phyloP scores from a whole-genome alignment of 257 asterid genomes.

The Echites panduratus region DNA sequence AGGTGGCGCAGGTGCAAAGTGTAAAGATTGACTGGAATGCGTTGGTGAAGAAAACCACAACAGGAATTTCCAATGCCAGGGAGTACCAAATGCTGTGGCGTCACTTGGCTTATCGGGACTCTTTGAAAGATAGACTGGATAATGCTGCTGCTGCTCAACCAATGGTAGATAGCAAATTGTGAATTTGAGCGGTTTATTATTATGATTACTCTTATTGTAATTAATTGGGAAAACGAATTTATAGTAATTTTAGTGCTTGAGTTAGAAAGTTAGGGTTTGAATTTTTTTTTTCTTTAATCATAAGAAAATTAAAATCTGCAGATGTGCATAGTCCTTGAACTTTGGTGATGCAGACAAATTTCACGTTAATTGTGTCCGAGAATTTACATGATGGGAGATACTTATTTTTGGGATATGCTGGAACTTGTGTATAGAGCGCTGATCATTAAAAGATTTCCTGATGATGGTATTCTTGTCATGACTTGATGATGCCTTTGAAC shows the following conservation, averaged over 20 bases:
- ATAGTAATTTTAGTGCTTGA: neutral
- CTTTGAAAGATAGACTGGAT: conserved; percentile 42
- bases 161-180: conserved; percentile 30
- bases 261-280: neutral
- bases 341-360: neutral
- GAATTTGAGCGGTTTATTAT: neutral
- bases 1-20: conserved; percentile 52
- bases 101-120: conserved; percentile 67
- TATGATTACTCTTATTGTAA: neutral
- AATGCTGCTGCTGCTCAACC: conserved; percentile 41
- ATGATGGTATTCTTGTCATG: neutral
- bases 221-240: neutral
- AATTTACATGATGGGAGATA: neutral
- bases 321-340: neutral
- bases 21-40: conserved; percentile 69
- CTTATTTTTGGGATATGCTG: neutral
- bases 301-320: neutral
- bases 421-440: neutral
- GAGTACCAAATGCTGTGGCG: conserved; percentile 90
- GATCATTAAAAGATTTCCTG: neutral
- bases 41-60: conserved; percentile 54
- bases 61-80: conserved; percentile 67
- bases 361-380: neutral
- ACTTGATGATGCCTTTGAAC: conserved; percentile 11
- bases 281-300: neutral